These are phyloP conservation scores for Trichaptum fuscoviolaceum DNA, from an alignment of 768 basidiomycete species.

Conservation along the genomic window DNA sequence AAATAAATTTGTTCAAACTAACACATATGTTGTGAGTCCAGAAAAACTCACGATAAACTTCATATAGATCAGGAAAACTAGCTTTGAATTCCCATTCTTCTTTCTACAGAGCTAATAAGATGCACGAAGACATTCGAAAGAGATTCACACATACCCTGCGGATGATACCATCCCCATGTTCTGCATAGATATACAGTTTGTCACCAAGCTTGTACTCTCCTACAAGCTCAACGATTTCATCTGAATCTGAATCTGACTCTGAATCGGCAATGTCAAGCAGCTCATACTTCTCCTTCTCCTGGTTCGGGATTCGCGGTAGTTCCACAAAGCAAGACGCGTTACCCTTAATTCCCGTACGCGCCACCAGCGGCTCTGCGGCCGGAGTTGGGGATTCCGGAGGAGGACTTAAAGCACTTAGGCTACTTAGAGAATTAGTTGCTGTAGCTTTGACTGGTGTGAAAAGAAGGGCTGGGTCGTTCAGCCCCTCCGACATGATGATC, in stretches of 20 bases:
- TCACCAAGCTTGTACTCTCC: constrained; percentile 44
- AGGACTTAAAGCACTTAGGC: background rate
- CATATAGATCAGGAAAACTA: constrained; percentile 40
- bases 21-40: background rate
- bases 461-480: background rate
- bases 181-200: constrained; percentile 56
- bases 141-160: constrained; percentile 40
- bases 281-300: background rate
- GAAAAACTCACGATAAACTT: constrained; percentile 47
- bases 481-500: background rate
- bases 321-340: background rate
- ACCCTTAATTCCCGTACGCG: background rate
- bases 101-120: constrained; percentile 33
- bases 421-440: background rate
- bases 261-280: background rate
- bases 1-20: background rate
- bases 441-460: background rate
- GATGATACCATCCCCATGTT: constrained; percentile 50
- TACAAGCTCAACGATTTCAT: constrained; percentile 43
- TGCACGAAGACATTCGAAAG: constrained; percentile 19
- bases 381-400: background rate
- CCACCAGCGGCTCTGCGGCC: background rate
- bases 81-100: constrained; percentile 32
- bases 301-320: background rate
- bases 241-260: constrained; percentile 14